These are phyloP conservation scores for Cytauxzoon felis DNA, from an alignment of 169 alveolate genomes.

Conservation along the genomic window DNA sequence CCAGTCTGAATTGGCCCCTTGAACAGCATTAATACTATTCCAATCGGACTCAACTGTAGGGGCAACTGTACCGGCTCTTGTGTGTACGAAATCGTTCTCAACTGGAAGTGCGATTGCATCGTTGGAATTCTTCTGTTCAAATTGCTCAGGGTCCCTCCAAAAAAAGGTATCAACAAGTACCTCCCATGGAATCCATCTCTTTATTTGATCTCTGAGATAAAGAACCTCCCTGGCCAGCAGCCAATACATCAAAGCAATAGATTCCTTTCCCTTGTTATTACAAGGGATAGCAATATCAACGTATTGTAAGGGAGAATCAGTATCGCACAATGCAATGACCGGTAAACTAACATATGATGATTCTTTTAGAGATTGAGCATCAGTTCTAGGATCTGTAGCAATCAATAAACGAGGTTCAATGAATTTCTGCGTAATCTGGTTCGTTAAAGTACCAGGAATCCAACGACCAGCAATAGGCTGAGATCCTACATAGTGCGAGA, in stretches of 20 bases:
- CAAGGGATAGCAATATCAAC: constrained; percentile 99
- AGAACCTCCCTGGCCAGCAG: constrained; percentile 97
- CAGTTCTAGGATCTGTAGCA: constrained; percentile 98
- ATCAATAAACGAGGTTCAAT: constrained; percentile 97
- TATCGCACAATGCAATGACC: constrained; percentile 96
- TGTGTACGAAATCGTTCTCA: constrained; percentile 3
- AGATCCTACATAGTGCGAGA: constrained; percentile 95
- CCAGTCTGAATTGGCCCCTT: constrained; percentile 51
- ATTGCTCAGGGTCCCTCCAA: constrained; percentile 90
- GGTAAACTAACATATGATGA: constrained; percentile 96
- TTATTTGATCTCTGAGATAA: constrained; percentile 89
- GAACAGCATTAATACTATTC: constrained; percentile 33
- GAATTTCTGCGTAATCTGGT: constrained; percentile 95
- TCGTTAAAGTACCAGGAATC: constrained; percentile 99
- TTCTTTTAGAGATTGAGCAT: constrained; percentile 94
- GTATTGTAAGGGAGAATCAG: constrained; percentile 95
- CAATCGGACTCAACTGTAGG: constrained; percentile 53
- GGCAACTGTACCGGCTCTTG: constrained; percentile 27
- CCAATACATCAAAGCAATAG: constrained; percentile 97
- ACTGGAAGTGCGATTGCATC: constrained; percentile 52
- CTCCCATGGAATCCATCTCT: constrained; percentile 85
- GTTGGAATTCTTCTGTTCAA: constrained; percentile 69
- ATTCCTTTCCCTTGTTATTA: constrained; percentile 95
- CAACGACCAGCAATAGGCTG: constrained; percentile 96
- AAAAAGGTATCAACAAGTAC: constrained; percentile 91